Evolutionary conservation across 352 stramenopile genomes (phyloP), one percentile per base, ranked within the genome.

Genomic region (Phytophthora kernoviae): DNA sequence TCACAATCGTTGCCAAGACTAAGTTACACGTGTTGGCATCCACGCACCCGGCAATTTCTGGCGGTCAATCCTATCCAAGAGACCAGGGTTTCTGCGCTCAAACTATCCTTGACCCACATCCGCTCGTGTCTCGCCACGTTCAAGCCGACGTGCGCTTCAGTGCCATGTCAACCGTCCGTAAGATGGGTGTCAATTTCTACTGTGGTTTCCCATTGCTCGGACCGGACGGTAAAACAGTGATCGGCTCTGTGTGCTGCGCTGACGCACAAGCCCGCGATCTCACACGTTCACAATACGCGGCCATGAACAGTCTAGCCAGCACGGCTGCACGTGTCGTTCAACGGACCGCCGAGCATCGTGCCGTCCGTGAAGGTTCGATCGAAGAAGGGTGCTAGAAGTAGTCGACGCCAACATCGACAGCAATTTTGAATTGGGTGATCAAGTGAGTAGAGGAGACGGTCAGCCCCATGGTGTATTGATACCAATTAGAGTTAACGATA

Each of bases 111-210:
- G 71, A 74, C 41, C 21, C 62, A 22, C 76, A 87, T 58, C 81
- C 83, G 4, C 65, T 93, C 4, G 69, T 92, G 32, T 76, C 85
- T 64, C 75, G 68, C 6, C 75, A 89, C 49, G 67, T 82, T 4
- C 72, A 86, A 36, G 74, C 83, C 6, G 84, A 93, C 50, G 71
- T 91, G 26, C 84, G 84, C 22, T 93, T 93, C 52, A 77, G 70
- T 45, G 54, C 73, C 54, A 77, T 81, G 53, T 53, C 50, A 2
- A 69, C 48, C n/a, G 72, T 88, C 36, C 56, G 62, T 21, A 61
- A 65, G 48, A 70, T 83, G 27, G 64, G 67, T 11, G 69, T 77
- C 27, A 82, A 77, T 54, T 93, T 89, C 62, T 91, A 93, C 78
- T 91, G 79, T 64, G 84, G 84, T 6, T 90, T 91, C 40, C 84